phyloP scores from a whole-genome alignment of 805 yeast genomes.

The Schwanniomyces yamadae region DNA sequence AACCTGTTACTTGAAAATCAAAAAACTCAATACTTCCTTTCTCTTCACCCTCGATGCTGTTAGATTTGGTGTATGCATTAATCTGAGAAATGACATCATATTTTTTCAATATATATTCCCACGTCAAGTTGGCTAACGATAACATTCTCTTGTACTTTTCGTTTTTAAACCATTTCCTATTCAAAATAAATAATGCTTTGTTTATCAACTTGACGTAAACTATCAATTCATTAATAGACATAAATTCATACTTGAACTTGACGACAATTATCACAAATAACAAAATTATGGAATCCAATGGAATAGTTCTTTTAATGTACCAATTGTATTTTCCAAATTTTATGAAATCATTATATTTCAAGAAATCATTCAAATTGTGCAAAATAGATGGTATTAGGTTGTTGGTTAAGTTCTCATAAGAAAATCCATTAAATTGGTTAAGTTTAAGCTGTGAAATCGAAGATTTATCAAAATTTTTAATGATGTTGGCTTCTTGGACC shows the following conservation, averaged over 20 bases:
- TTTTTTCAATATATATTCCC: constrained; percentile 43
- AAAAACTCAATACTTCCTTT: constrained; percentile 30
- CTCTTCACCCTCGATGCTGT: constrained; percentile 14
- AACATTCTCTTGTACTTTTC: constrained; percentile 47
- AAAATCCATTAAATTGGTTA: constrained; percentile 39
- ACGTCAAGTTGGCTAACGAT: constrained; percentile 39
- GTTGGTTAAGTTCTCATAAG: constrained; percentile 50
- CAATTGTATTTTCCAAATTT: constrained; percentile 57
- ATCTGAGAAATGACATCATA: constrained; percentile 31
- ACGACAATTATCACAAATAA: constrained; percentile 52
- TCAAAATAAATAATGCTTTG: constrained; percentile 41
- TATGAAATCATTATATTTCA: constrained; percentile 51
- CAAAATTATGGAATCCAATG: constrained; percentile 56
- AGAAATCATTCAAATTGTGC: constrained; percentile 56
- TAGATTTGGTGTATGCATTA: constrained; percentile 21
- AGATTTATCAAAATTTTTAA: constrained; percentile 35
- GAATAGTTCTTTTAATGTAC: constrained; percentile 61
- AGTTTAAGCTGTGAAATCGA: constrained; percentile 36
- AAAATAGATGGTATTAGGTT: constrained; percentile 56
- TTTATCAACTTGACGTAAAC: constrained; percentile 41
- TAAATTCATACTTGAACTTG: constrained; percentile 46
- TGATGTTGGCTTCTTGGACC: constrained; percentile 37
- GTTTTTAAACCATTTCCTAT: constrained; percentile 45
- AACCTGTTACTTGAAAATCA: constrained; percentile 41
- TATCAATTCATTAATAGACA: constrained; percentile 35